Evolutionary conservation across 192 early-diverging fungal genomes (phyloP).

Genomic region (Globomyces pollinis-pini): DNA sequence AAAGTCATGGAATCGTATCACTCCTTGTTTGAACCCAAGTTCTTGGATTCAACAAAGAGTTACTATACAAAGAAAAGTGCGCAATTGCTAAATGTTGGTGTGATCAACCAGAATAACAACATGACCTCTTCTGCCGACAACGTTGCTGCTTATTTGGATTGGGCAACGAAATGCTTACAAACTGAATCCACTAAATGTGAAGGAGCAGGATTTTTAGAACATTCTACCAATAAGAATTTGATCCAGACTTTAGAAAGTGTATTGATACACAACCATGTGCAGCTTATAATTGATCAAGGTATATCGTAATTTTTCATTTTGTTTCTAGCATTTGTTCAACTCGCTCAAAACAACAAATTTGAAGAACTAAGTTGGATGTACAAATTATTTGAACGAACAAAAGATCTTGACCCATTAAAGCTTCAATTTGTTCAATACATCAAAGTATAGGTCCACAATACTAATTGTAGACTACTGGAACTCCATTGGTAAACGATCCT

Average conservation of each 20-base stretch:
- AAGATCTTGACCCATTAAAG: constrained; percentile 58
- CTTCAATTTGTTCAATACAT: constrained; percentile 59
- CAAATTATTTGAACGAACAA: constrained; percentile 57
- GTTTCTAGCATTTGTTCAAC: constrained; percentile 38
- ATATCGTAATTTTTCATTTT: not conserved
- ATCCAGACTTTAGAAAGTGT: constrained; percentile 55
- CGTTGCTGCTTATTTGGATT: not conserved
- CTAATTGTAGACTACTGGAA: constrained; percentile 44
- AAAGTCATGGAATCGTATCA: constrained; percentile 68
- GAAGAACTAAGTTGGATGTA: constrained; percentile 69
- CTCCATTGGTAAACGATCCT: constrained; percentile 6
- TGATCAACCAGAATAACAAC: not conserved
- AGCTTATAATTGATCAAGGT: constrained; percentile 43
- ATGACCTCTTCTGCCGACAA: not conserved
- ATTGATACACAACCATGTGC: constrained; percentile 63
- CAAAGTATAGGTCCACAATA: constrained; percentile 42
- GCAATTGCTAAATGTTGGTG: constrained; percentile 38
- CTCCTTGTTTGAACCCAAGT: constrained; percentile 59
- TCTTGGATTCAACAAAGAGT: constrained; percentile 58
- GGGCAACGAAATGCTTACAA: no score
- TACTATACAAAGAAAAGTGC: constrained; percentile 71
- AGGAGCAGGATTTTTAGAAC: constrained; percentile 56
- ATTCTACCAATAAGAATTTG: constrained; percentile 55
- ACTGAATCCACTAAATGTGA: not conserved
- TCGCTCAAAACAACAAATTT: constrained; percentile 59